Evolutionary conservation across 306 rosid species (phyloP).

Genomic region (Trichosanthes truncata): DNA sequence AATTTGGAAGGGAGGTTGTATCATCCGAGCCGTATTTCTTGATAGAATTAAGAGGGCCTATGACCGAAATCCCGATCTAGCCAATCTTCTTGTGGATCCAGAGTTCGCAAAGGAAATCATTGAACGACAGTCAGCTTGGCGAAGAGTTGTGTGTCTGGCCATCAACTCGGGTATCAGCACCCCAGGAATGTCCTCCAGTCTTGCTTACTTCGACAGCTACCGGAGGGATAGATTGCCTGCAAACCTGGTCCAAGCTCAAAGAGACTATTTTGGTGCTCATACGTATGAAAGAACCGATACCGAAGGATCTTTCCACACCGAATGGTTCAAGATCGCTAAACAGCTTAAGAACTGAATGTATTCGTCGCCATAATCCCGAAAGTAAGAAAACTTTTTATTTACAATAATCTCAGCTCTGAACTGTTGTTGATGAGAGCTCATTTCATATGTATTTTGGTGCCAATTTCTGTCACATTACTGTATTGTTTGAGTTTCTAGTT

Average conservation of each 20-base stretch:
- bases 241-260: slow-evolving; percentile 32
- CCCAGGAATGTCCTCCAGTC: slow-evolving; percentile 81
- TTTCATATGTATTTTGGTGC: not conserved
- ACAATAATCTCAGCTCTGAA: slow-evolving; percentile 10
- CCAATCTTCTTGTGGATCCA: slow-evolving; percentile 63
- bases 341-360: slow-evolving; percentile 10
- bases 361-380: not conserved
- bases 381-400: not conserved
- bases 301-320: slow-evolving; percentile 27
- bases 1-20: slow-evolving; percentile 84
- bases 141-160: slow-evolving; percentile 59
- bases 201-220: slow-evolving; percentile 68
- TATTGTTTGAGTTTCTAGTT: not conserved
- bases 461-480: not conserved
- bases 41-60: slow-evolving; percentile 80
- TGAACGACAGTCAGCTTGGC: slow-evolving; percentile 69
- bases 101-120: slow-evolving; percentile 71
- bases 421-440: not conserved
- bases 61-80: slow-evolving; percentile 61
- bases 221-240: slow-evolving; percentile 63
- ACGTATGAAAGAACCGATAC: slow-evolving; percentile 27
- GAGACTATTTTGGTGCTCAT: slow-evolving; percentile 34
- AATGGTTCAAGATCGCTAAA: slow-evolving; percentile 36
- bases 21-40: slow-evolving; percentile 60
- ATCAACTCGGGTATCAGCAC: slow-evolving; percentile 51